Evolutionary conservation across 495 filamentous ascomycete genomes (phyloP).

Genomic region (Neurospora sp.): DNA sequence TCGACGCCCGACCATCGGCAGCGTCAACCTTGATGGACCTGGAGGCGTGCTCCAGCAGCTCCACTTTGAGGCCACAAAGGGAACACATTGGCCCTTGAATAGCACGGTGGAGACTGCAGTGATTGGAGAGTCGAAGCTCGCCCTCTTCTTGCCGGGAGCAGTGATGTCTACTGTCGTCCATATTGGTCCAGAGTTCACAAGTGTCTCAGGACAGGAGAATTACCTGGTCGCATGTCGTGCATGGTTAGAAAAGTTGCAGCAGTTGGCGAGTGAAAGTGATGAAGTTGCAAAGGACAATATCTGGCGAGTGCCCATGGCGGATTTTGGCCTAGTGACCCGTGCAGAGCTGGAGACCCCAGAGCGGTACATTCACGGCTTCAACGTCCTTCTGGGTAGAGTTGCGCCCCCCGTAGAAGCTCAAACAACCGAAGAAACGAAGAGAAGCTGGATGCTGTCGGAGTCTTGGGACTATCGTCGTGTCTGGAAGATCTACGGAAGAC

Average conservation of each 20-base stretch:
- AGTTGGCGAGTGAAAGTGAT: not conserved
- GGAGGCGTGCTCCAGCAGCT: not conserved
- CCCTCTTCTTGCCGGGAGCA: not conserved
- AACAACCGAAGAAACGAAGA: not conserved
- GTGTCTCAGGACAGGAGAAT: not conserved
- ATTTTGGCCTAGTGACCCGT: not conserved
- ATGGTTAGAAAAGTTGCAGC: not conserved
- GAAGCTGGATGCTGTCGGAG: not conserved
- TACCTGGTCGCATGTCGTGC: not conserved
- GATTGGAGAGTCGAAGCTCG: not conserved
- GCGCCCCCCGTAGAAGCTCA: not conserved
- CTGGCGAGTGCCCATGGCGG: not conserved
- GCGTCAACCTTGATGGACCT: not conserved
- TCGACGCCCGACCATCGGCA: not conserved
- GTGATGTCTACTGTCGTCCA: not conserved
- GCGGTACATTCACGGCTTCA: not conserved
- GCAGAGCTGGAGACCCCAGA: not conserved
- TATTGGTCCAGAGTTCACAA: not conserved
- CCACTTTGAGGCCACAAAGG: not conserved
- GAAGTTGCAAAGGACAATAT: not conserved
- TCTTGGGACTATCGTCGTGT: not conserved
- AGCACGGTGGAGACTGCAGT: not conserved
- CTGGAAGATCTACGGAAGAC: conserved; percentile 2
- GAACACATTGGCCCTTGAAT: not conserved
- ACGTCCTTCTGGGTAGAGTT: not conserved